Conservation (phyloP, 1,139 yeast species). For the Pichia sp. region DNA sequence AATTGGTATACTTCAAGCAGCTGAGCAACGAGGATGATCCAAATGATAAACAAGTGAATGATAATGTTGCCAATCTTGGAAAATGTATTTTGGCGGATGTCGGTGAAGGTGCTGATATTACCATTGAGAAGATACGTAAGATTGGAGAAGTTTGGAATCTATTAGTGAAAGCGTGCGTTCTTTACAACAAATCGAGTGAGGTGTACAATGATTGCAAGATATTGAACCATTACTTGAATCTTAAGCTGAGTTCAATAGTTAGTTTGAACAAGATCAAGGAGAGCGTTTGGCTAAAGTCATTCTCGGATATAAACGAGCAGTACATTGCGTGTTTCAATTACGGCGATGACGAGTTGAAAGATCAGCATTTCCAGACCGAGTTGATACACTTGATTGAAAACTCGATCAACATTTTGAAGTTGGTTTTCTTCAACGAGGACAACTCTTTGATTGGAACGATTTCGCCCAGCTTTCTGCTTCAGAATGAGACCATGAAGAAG, state of each 20-base stretch:
- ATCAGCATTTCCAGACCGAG: slow-evolving; percentile 24
- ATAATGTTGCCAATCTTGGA: not conserved
- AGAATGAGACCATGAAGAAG: slow-evolving; percentile 16
- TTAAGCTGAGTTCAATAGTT: slow-evolving; percentile 30
- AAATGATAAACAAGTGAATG: not conserved
- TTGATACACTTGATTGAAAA: slow-evolving; percentile 25
- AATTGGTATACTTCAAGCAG: slow-evolving; percentile 30
- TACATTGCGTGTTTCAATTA: slow-evolving; percentile 27
- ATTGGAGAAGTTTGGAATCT: slow-evolving; percentile 32
- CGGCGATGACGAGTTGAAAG: slow-evolving; percentile 26
- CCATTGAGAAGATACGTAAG: slow-evolving; percentile 10
- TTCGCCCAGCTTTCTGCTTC: slow-evolving; percentile 16
- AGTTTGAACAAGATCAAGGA: slow-evolving; percentile 33
- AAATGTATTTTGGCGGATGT: slow-evolving; percentile 4
- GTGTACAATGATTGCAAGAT: slow-evolving; percentile 30
- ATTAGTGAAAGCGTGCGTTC: slow-evolving; percentile 29
- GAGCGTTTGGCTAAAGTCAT: slow-evolving; percentile 34
- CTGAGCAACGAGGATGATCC: slow-evolving; percentile 3
- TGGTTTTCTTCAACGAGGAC: slow-evolving; percentile 28
- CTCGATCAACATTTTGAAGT: slow-evolving; percentile 29
- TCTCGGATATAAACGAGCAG: slow-evolving; percentile 31
- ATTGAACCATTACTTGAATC: slow-evolving; percentile 30
- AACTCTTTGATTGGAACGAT: slow-evolving; percentile 19
- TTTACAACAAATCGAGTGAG: slow-evolving; percentile 28
- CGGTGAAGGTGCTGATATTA: slow-evolving; percentile 16